A percentile compares a stretch with the other conserved stretches of the same genome.
Evolutionary conservation across 768 basidiomycete species (phyloP).

Genomic region (Boletellus emodensis): DNA sequence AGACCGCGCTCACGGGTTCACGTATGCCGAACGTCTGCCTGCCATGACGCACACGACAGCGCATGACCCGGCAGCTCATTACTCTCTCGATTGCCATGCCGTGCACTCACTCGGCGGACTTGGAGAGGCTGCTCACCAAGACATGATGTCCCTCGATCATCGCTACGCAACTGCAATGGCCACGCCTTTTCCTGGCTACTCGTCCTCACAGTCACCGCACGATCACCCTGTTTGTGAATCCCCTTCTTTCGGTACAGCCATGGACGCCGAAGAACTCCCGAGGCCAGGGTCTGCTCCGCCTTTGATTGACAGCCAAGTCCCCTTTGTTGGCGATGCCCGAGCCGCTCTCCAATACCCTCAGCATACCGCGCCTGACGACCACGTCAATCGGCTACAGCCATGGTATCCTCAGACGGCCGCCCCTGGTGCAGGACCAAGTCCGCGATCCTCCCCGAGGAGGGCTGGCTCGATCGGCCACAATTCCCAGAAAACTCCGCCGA

Average conservation of each 20-base stretch:
- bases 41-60: slow-evolving; percentile 13
- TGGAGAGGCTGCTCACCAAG: slow-evolving; percentile 14
- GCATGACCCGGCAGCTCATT: slow-evolving; percentile 11
- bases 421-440: slow-evolving; percentile 25
- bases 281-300: slow-evolving; percentile 29
- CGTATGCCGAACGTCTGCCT: slow-evolving; percentile 11
- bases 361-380: slow-evolving; percentile 12
- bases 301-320: slow-evolving; percentile 27
- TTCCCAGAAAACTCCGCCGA: slow-evolving; percentile 25
- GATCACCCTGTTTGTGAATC: slow-evolving; percentile 24
- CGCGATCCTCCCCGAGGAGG: slow-evolving; percentile 31
- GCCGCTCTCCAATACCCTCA: slow-evolving; percentile 19
- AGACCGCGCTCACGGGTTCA: slow-evolving; percentile 14
- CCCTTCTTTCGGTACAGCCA: slow-evolving; percentile 29
- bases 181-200: slow-evolving; percentile 30
- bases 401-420: slow-evolving; percentile 19
- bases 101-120: slow-evolving; percentile 18
- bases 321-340: slow-evolving; percentile 27
- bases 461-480: slow-evolving; percentile 31
- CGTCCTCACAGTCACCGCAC: slow-evolving; percentile 29
- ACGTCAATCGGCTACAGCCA: slow-evolving; percentile 14
- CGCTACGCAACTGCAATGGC: slow-evolving; percentile 17
- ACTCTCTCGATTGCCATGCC: slow-evolving; percentile 14
- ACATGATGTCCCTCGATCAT: slow-evolving; percentile 24
- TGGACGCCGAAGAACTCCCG: slow-evolving; percentile 18